These are phyloP conservation scores for Colletotrichum falcatum DNA, from an alignment of 2,329 filamentous ascomycete genomes.

Conservation along the genomic window DNA sequence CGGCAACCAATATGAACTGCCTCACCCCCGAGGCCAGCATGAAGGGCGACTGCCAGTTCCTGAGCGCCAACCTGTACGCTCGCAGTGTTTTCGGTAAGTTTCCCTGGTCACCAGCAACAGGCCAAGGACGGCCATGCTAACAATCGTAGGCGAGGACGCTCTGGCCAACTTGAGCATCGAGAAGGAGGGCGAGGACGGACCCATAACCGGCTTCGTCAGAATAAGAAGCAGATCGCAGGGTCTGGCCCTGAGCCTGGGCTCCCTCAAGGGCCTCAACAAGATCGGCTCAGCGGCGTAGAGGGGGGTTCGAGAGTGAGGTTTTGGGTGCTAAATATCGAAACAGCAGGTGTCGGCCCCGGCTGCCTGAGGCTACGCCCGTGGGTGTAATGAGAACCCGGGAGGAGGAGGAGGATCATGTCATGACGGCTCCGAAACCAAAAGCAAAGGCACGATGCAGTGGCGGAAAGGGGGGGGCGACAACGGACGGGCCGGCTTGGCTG, in stretches of 20 bases:
- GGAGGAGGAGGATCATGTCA: not conserved
- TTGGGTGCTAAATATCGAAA: conserved; percentile 33
- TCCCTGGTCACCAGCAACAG: not conserved
- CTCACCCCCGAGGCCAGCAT: conserved; percentile 95
- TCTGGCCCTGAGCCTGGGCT: conserved; percentile 91
- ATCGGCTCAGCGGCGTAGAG: conserved; percentile 62
- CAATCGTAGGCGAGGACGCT: conserved; percentile 87
- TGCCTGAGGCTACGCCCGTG: conserved; percentile 1
- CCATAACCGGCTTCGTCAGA: conserved; percentile 95
- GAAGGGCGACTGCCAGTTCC: conserved; percentile 97
- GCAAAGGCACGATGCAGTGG: conserved; percentile 4
- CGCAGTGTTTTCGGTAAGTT: conserved; percentile 96
- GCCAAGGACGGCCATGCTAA: conserved; percentile 44
- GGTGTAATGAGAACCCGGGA: conserved; percentile 29
- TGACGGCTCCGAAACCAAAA: not conserved
- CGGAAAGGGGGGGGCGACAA: not conserved
- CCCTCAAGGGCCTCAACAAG: conserved; percentile 94
- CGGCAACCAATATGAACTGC: conserved; percentile 98
- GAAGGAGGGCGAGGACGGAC: conserved; percentile 94
- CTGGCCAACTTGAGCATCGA: conserved; percentile 98
- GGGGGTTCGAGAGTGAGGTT: not conserved
- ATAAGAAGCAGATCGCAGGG: conserved; percentile 98
- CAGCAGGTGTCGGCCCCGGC: conserved; percentile 24
- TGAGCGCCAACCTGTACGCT: conserved; percentile 96
- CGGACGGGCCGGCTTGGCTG: conserved; percentile 14